Base-by-base conservation (phyloP, 83 land plant genomes). In the Diphasiastrum complanatum region DNA sequence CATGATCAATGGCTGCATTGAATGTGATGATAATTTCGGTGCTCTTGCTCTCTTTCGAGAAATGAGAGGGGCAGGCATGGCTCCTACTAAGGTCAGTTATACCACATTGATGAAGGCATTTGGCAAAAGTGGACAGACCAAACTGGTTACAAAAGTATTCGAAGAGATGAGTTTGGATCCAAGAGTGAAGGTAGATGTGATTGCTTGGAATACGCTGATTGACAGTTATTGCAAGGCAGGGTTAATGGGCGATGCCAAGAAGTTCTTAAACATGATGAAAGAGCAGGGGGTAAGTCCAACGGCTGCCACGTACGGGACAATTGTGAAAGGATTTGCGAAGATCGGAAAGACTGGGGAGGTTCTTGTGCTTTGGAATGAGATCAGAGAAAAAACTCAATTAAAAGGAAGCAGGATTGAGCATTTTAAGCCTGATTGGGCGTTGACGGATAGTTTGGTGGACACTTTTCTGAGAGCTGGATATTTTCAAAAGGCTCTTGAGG, bases 31-130 rank as follows among this genome's bases (percentile, higher is more conserved):
- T 56, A 85, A 81, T 50, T 79, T 70, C 1, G 83, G 79, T 5
- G 99, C 99, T 23, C 72, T 93, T 30, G 61, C 75, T 0, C 71
- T 50, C 75, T 93, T 89, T 64, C 78, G 75, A 49, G 79, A 80
- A 72, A 93, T 93, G 99, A 68, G 99, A 18, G 66, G 73, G 29
- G 78, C 62, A 31, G 91, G 87, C 6, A 83, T 93, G 36, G 74
- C 84, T 5, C 96, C 96, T 4, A 66, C 96, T 11, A 82, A 83
- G 52, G 70, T 87, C 26, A 93, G 91, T 61, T 93, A 93, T 68
- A 88, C 93, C 20, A 85, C 86, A 20, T 72, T 93, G 70, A 89
- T 93, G 91, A 93, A 93, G 68, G 91, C 96, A 5, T 93, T 93
- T 64, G 85, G 80, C 0, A 45, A 65, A 19, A 79, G 81, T 23